phyloP scores from a whole-genome alignment of 1,284 basidiomycete species.

The Tilletia indica region DNA sequence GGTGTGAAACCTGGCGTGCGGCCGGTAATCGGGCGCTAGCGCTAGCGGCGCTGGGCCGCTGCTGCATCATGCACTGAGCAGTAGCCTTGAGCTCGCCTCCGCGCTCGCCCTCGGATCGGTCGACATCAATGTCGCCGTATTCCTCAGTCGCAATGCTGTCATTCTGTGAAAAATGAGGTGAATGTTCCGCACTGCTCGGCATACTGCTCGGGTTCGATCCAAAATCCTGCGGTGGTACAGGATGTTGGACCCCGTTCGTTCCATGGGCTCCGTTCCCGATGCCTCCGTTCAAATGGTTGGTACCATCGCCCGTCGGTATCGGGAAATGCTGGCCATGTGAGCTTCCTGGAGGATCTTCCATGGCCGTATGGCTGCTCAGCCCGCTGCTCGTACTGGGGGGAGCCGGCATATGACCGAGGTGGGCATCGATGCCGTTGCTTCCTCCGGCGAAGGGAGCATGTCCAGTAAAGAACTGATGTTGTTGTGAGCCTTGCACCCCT shows the following conservation, averaged over 20 bases:
- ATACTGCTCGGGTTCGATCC: conserved; percentile 46
- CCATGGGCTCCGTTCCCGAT: conserved; percentile 2
- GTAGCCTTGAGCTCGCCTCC: conserved; percentile 29
- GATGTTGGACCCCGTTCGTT: not conserved
- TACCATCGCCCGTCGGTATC: conserved; percentile 1
- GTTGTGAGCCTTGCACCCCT: not conserved
- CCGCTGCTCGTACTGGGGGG: conserved; percentile 12
- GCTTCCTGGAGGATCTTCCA: conserved; percentile 12
- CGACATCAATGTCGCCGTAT: conserved; percentile 43
- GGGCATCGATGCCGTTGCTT: conserved; percentile 10
- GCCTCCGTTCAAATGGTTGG: not conserved
- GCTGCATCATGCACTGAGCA: conserved; percentile 18
- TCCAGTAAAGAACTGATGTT: not conserved
- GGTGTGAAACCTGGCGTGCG: conserved; percentile 9
- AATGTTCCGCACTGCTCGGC: conserved; percentile 51
- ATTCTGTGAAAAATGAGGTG: conserved; percentile 46
- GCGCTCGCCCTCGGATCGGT: conserved; percentile 26
- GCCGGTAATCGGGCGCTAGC: not conserved
- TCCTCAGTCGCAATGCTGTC: conserved; percentile 44
- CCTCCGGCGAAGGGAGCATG: conserved; percentile 1
- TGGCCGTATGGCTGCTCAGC: not conserved
- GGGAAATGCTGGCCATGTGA: not conserved
- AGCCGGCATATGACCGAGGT: not conserved
- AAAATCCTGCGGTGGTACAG: conserved; percentile 24
- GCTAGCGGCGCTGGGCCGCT: conserved; percentile 9